These are phyloP conservation scores for Strobilomyces echinocephalus DNA, from an alignment of 768 basidiomycete genomes.

Conservation along the genomic window DNA sequence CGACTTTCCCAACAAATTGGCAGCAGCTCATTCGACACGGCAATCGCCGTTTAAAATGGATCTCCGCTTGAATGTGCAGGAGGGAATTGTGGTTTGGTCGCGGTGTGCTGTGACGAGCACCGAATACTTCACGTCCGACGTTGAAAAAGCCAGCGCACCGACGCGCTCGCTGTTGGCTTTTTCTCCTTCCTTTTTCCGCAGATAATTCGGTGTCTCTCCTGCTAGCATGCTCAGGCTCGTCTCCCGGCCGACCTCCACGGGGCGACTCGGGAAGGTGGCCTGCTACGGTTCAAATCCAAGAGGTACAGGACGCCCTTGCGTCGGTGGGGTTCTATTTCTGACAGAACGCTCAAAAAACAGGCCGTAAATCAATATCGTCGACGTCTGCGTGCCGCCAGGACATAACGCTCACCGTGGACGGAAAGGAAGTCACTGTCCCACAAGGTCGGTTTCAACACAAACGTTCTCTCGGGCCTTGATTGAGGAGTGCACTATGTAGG, in stretches of 20 bases:
- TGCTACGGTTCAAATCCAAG: constrained; percentile 35
- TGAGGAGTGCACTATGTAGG: constrained; percentile 45
- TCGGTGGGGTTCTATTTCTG: background rate
- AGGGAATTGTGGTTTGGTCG: constrained; percentile 26
- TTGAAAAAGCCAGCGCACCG: constrained; percentile 13
- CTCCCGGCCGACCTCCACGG: constrained; percentile 61
- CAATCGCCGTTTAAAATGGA: constrained; percentile 8
- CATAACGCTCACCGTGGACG: constrained; percentile 92
- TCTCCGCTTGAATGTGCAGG: constrained; percentile 22
- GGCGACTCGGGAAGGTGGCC: constrained; percentile 63
- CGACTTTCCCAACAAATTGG: no score
- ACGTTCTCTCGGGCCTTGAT: background rate
- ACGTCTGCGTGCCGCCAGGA: constrained; percentile 65
- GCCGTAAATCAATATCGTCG: constrained; percentile 59
- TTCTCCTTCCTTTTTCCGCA: constrained; percentile 13
- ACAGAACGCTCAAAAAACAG: constrained; percentile 30
- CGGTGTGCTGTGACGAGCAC: constrained; percentile 42
- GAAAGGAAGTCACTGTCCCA: constrained; percentile 94
- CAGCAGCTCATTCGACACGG: constrained; percentile 3
- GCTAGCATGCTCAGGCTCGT: constrained; percentile 64
- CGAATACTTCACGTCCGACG: no score
- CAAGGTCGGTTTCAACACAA: constrained; percentile 63
- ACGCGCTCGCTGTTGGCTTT: constrained; percentile 18
- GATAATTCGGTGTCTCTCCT: constrained; percentile 11
- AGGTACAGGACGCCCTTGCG: constrained; percentile 21